These are phyloP conservation scores for Phaffia tasmanica DNA, from an alignment of 768 basidiomycete species.

Conservation along the genomic window DNA sequence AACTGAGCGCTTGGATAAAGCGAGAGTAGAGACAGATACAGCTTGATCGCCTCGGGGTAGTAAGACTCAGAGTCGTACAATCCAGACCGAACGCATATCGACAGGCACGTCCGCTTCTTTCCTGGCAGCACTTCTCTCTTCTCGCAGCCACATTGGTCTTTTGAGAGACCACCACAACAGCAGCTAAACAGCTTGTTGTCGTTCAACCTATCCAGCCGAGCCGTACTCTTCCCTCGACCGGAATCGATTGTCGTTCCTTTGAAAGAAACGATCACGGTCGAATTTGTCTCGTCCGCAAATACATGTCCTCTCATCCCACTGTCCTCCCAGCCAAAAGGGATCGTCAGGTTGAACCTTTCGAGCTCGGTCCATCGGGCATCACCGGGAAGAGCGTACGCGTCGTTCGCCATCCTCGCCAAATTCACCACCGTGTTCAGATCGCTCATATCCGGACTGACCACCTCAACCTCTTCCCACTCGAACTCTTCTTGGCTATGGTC, in stretches of 20 bases:
- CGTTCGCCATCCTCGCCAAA: conserved; percentile 25
- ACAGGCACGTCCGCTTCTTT: not conserved
- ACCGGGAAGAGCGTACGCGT: conserved; percentile 19
- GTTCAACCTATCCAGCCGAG: conserved; percentile 15
- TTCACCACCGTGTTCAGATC: conserved; percentile 19
- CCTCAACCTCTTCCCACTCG: not conserved
- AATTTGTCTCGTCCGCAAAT: conserved; percentile 8
- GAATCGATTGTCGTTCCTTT: conserved; percentile 22
- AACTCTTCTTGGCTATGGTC: too few relatives aligned
- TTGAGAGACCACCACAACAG: not conserved
- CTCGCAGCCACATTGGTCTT: not conserved
- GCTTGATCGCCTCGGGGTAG: conserved; percentile 14
- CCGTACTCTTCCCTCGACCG: conserved; percentile 13
- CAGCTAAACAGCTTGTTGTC: conserved; percentile 11
- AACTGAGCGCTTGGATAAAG: conserved; percentile 10
- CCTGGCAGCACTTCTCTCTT: not conserved
- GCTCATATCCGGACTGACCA: conserved; percentile 11
- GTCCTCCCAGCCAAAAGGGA: conserved; percentile 23
- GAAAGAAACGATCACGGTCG: conserved; percentile 20
- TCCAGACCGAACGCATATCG: too few relatives aligned
- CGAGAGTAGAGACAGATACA: not conserved
- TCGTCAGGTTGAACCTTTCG: conserved; percentile 15
- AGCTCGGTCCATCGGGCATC: conserved; percentile 25
- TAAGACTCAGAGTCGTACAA: conserved; percentile 10
- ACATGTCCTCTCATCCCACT: conserved; percentile 20